phyloP scores from a whole-genome alignment of 2,329 filamentous ascomycete genomes.

The Rutstroemia sp. region DNA sequence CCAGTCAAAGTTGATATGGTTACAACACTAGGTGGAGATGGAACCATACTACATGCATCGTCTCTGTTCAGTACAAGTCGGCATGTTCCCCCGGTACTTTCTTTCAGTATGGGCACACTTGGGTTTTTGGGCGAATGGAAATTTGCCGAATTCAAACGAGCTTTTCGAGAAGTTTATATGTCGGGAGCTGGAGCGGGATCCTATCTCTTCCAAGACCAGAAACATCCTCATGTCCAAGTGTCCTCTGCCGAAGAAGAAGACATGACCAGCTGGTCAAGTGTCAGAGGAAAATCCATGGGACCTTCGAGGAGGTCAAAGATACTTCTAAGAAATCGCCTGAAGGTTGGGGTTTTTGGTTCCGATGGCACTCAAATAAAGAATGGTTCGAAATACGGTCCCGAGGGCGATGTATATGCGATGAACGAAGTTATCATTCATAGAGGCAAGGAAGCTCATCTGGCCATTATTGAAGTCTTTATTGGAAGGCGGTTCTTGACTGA shows the following conservation, averaged over 20 bases:
- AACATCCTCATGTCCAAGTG: conserved; percentile 25
- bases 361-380: conserved; percentile 52
- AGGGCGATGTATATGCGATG: conserved; percentile 56
- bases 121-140: conserved; percentile 97
- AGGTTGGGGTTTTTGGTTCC: conserved; percentile 74
- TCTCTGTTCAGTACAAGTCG: conserved; percentile 77
- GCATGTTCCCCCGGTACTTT: conserved; percentile 81
- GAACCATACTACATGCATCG: conserved; percentile 79
- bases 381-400: conserved; percentile 26
- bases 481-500: conserved; percentile 87
- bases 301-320: conserved; percentile 67
- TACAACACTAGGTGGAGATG: conserved; percentile 87
- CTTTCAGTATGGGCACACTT: conserved; percentile 94
- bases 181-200: conserved; percentile 46
- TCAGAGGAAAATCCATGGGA: conserved; percentile 77
- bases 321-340: conserved; percentile 77
- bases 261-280: conserved; percentile 58
- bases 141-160: conserved; percentile 84
- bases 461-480: conserved; percentile 85
- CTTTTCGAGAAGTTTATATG: conserved; percentile 91
- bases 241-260: conserved; percentile 23
- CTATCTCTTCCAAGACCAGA: conserved; percentile 24
- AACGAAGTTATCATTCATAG: conserved; percentile 95
- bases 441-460: conserved; percentile 81
- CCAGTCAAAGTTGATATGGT: conserved; percentile 81